Base-by-base conservation (phyloP, 208 protist genomes). In the Trypanosoma avium region DNA sequence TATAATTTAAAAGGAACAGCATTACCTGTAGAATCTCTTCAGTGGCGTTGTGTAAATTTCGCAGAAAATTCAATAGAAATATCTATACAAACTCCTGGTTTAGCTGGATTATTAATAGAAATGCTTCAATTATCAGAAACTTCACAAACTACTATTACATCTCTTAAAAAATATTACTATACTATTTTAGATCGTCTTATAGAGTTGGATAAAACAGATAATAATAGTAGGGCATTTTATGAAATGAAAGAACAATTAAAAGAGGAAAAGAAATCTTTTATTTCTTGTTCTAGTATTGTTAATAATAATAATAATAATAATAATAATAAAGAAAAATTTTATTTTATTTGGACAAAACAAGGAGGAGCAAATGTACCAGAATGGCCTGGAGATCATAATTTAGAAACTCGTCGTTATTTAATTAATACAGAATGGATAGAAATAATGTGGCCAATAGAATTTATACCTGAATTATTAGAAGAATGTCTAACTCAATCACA, bases 21-120 rank as follows among this genome's bases (percentile, higher is more conserved):
- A 12, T 32, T 92, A 3, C 85, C 81, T 10, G 58, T 77, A 15
- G 85, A 92, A 24, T 82, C 65, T 74, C 47, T 85, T 6, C 82
- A 86, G 33, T 54, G 49, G 27, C 55, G 67, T 32, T 80, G 84
- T 49, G 30, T 87, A 13, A 47, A 56, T 8, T 30, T 75, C n/a
- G 67, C 78, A 10, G 29, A 35, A 21, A 50, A 8, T 27, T 61
- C 60, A 46, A n/a, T 57, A 30, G 42, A 33, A 1, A 57, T 53
- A 42, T 73, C 59, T 33, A 17, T 21, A 7, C 45, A 27, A 21
- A 59, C 59, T 30, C 43, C 48, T 48, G 49, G 70, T 13, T 71
- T 71, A 61, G 52, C 60, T 2, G 47, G 65, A 10, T 81, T 83
- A 36, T 29, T 92, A 7, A 24, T 73, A n/a, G 70, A 76, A 2